Percentiles rank a stretch among this genome's conserved stretches.
phyloP scores from a whole-genome alignment of 2,329 filamentous ascomycete genomes.

The Aspergillus sp. region DNA sequence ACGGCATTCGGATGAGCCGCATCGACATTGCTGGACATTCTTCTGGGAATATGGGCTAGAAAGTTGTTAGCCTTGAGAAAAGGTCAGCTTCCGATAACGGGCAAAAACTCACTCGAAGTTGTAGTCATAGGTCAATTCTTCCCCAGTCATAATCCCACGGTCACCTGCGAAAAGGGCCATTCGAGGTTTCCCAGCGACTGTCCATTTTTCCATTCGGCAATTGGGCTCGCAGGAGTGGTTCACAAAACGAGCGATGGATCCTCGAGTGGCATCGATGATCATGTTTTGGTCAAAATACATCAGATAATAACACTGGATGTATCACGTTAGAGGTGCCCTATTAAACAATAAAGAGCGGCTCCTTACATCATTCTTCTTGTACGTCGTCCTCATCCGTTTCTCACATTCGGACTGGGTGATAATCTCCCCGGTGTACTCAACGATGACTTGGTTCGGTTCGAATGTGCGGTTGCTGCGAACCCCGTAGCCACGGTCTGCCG shows the following conservation, averaged over 20 bases:
- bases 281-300: conserved; percentile 99
- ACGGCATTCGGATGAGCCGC: conserved; percentile 53
- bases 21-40: conserved; percentile 57
- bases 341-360: background rate
- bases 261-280: conserved; percentile 94
- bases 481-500: conserved; percentile 76
- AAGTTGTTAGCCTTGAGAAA: conserved; percentile 7
- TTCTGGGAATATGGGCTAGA: conserved; percentile 50
- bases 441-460: conserved; percentile 84
- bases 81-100: background rate
- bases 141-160: conserved; percentile 80
- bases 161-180: conserved; percentile 96
- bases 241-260: conserved; percentile 93
- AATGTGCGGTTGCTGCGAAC: conserved; percentile 87
- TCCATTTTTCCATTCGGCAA: conserved; percentile 97
- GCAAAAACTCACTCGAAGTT: conserved; percentile 55
- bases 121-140: conserved; percentile 92
- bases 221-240: conserved; percentile 97
- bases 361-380: conserved; percentile 83
- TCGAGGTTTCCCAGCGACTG: conserved; percentile 81
- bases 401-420: conserved; percentile 93
- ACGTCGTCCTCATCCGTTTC: conserved; percentile 82
- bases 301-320: conserved; percentile 77
- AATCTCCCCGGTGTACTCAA: conserved; percentile 96
- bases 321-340: background rate